Evolutionary conservation across 2,329 filamentous ascomycete genomes (phyloP).

Genomic region (Amauroascus niger): DNA sequence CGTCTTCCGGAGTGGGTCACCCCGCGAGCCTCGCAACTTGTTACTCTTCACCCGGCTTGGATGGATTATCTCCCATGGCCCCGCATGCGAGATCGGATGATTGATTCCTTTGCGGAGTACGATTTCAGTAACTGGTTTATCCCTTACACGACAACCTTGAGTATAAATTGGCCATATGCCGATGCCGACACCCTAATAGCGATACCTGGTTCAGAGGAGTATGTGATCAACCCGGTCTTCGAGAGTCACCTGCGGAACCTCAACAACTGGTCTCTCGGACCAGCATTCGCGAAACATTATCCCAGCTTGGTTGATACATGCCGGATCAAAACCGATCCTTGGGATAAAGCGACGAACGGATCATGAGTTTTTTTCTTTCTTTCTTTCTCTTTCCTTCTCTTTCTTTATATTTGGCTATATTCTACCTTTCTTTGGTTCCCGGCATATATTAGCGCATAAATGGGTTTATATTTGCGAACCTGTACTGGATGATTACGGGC

Average conservation of each 20-base stretch:
- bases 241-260: slow-evolving; percentile 65
- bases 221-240: slow-evolving; percentile 78
- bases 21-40: slow-evolving; percentile 57
- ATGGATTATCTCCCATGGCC: slow-evolving; percentile 75
- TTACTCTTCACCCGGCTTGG: slow-evolving; percentile 65
- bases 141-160: slow-evolving; percentile 65
- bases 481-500: background rate
- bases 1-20: slow-evolving; percentile 63
- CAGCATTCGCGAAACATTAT: slow-evolving; percentile 55
- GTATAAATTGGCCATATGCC: slow-evolving; percentile 77
- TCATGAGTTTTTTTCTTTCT: background rate
- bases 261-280: slow-evolving; percentile 73
- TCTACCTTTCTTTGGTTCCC: background rate
- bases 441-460: background rate
- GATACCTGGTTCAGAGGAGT: slow-evolving; percentile 46
- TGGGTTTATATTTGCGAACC: background rate
- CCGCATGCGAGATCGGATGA: slow-evolving; percentile 59
- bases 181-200: slow-evolving; percentile 58
- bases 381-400: background rate
- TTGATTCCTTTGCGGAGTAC: slow-evolving; percentile 46
- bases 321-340: slow-evolving; percentile 24
- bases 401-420: too few species aligned
- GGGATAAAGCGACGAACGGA: slow-evolving; percentile 5
- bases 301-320: slow-evolving; percentile 45
- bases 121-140: slow-evolving; percentile 75